Evolutionary conservation across 2,329 filamentous ascomycete species (phyloP).

Genomic region (Aspergillus transmontanensis): DNA sequence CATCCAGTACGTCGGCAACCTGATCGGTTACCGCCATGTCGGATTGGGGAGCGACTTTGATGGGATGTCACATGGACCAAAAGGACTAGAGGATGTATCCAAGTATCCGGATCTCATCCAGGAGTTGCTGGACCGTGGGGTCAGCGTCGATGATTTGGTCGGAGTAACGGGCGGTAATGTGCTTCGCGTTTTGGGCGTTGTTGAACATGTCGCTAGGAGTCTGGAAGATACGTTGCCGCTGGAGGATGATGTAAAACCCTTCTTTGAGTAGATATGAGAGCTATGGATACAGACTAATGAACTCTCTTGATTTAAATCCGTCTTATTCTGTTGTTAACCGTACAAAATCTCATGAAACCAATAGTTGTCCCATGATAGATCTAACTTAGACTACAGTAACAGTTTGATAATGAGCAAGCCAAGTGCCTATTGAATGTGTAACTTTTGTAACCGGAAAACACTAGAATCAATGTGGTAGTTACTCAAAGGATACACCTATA

Average conservation of each 20-base stretch:
- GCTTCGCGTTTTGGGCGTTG: not conserved
- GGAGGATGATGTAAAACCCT: too few relatives aligned
- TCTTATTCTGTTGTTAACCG: too few relatives aligned
- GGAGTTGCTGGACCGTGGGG: not conserved
- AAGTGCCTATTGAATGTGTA: rapidly evolving
- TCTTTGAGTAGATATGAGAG: too few relatives aligned
- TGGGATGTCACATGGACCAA: slow-evolving; percentile 24
- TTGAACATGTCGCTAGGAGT: not conserved
- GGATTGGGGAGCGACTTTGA: slow-evolving; percentile 40
- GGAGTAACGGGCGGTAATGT: not conserved
- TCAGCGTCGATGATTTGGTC: not conserved
- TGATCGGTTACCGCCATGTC: slow-evolving; percentile 37
- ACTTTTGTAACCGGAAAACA: too few relatives aligned
- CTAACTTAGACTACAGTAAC: too few relatives aligned
- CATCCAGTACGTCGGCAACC: slow-evolving; percentile 35
- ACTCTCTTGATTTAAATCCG: too few relatives aligned
- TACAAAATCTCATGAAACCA: too few relatives aligned
- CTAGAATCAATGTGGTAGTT: too few relatives aligned
- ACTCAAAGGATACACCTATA: too few relatives aligned
- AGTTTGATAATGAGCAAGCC: rapidly evolving
- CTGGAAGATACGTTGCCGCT: too few relatives aligned
- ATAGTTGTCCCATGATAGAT: too few relatives aligned
- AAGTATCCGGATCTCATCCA: slow-evolving; percentile 3
- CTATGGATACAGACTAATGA: too few relatives aligned
- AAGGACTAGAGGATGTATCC: slow-evolving; percentile 26